phyloP scores from a whole-genome alignment of 805 yeast genomes.

The Wickerhamomyces tratensis region DNA sequence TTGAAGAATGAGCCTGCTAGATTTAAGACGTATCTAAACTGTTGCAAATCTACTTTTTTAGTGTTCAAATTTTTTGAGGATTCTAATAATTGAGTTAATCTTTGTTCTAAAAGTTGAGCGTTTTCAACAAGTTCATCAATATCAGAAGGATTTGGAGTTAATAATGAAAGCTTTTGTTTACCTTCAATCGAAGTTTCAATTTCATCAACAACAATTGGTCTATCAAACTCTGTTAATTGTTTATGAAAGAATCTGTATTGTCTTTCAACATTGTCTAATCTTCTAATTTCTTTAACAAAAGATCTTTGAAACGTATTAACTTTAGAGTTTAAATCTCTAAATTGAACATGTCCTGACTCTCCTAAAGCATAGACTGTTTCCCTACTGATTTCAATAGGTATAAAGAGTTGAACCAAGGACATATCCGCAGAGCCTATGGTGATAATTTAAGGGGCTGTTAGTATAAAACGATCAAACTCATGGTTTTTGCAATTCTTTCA shows the following conservation, averaged over 20 bases:
- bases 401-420: conserved; percentile 86
- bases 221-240: conserved; percentile 30
- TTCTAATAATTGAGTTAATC: conserved; percentile 61
- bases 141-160: conserved; percentile 19
- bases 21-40: conserved; percentile 53
- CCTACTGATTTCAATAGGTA: conserved; percentile 83
- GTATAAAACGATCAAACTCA: too few relatives aligned
- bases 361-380: conserved; percentile 84
- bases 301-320: conserved; percentile 83
- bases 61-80: conserved; percentile 56
- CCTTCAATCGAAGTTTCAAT: too few relatives aligned
- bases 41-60: conserved; percentile 58
- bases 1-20: conserved; percentile 40
- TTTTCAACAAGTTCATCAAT: conserved; percentile 58
- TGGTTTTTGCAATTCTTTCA: too few relatives aligned
- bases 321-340: conserved; percentile 76
- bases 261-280: conserved; percentile 78
- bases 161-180: conserved; percentile 13
- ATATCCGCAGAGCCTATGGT: conserved; percentile 81
- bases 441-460: too few relatives aligned
- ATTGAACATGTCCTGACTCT: conserved; percentile 76
- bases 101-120: conserved; percentile 60
- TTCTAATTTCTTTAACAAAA: conserved; percentile 80
- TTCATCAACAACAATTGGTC: conserved; percentile 13
- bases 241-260: conserved; percentile 58